Base-by-base conservation (phyloP, 495 filamentous ascomycete genomes). In the Aspergillus kassunensis region DNA sequence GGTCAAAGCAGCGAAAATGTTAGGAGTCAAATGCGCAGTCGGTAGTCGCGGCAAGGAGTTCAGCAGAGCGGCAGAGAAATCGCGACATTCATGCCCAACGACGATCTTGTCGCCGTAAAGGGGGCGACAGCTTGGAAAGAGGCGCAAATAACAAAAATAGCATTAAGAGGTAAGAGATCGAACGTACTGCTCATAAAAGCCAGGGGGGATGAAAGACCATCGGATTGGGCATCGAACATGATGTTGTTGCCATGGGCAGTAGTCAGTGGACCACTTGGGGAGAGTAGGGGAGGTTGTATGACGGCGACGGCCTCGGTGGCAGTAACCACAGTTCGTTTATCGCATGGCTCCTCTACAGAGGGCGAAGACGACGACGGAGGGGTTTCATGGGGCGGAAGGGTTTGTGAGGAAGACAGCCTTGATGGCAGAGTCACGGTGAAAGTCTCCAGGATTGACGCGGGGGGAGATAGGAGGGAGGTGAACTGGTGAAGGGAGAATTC, bases 201-300 rank as follows among this genome's bases (percentile, higher is more conserved):
- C 60, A 63, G 51, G 55, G 61, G 60, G 16, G 66, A 63, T 20
- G 60, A 59, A 54, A 48, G 55, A 62, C 64, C 58, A 62, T 66
- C 67, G 50, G 51, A 56, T 59, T 68, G 67, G 56, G 59, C 62
- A 65, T 68, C 66, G 62, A 68, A 62, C 71, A 74, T 74, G 56
- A 63, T 69, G 67, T 59, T 62, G 55, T 59, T 62, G 55, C 59
- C 59, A 64, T 61, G 56, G 55, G 47, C 56, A 49, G 42, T 30
- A 11, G 52, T 10, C 23, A 13, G 49, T 51, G 56, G 55, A 59
- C 54, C 51, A 55, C 46, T 36, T 23, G 42, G 51, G 55, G 60
- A 59, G 18, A 58, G 51, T 36, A 44, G 33, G 53, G 39, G 60
- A 62, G 61, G 58, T 58, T 45, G 59, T 56, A 56, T 9, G 49